Evolutionary conservation across 2,329 filamentous ascomycete species (phyloP), one percentile per base, ranked within the genome.

Genomic region (Ambrosiella cleistominuta): DNA sequence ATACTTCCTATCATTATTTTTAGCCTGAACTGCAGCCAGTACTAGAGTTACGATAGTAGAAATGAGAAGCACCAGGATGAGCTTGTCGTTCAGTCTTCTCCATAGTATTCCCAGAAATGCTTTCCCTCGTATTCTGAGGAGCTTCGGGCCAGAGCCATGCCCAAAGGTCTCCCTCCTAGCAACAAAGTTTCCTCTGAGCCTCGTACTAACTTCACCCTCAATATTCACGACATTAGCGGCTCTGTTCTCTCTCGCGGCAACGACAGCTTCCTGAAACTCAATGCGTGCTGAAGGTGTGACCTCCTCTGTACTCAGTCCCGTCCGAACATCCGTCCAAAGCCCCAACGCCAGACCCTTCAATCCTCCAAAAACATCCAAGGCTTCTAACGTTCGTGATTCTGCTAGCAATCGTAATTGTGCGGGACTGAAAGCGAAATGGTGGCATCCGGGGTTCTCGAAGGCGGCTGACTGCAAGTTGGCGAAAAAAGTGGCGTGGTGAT

Each of bases 41-140:
- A 80, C 82, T 35, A 90, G 73, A 1, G 86, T 88, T 40, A 90
- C 80, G n/a, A 79, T 73, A 1, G 85, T 86, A 7, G 85, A 85
- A 17, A 82, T 74, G 0, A 83, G 84, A 60, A 88, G 73, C 3
- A 88, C 70, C 57, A 88, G 85, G 56, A 88, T 72, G 9, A 90
- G 81, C 65, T 89, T 90, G 69, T 90, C 86, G 66, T 89, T 88
- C 70, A 87, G 88, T 1, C 85, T 85, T 64, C 88, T 84, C 86
- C 86, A 90, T 62, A 60, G 27, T 36, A 60, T 60, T 7, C 15
- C 51, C 12, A 58, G 27, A 40, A 60, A 60, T 19, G 44, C 51
- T 17, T 52, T 19, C 17, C 55, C 51, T 12, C 38, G 44, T 7
- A 57, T 27, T 44, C 7, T 52, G 5, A 19, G 12, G 3, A 7